Evolutionary conservation across 495 filamentous ascomycete species (phyloP).

Genomic region (Podospora australis): DNA sequence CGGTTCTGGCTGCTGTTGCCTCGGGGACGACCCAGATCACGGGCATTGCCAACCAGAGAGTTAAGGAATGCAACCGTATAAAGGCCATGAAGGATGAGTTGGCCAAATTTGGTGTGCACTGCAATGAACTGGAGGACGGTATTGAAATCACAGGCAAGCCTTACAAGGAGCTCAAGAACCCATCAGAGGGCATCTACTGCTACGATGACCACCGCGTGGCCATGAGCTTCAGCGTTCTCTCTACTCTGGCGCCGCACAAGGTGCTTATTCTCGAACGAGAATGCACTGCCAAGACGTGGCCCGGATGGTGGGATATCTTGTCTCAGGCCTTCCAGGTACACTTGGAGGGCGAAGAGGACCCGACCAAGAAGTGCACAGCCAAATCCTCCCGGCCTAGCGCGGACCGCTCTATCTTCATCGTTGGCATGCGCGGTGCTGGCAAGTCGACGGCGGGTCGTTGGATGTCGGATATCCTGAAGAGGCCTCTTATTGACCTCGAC

Average conservation of each 20-base stretch:
- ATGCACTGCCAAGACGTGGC: conserved; percentile 98
- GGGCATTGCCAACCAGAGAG: conserved; percentile 97
- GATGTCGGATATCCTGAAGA: conserved; percentile 65
- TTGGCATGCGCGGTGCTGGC: conserved; percentile 95
- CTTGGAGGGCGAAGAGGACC: conserved; percentile 64
- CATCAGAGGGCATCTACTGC: conserved; percentile 70
- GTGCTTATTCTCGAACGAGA: conserved; percentile 81
- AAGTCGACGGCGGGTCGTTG: conserved; percentile 91
- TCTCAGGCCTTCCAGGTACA: conserved; percentile 66
- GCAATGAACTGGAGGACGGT: conserved; percentile 84
- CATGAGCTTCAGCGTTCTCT: conserved; percentile 95
- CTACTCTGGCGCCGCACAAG: conserved; percentile 63
- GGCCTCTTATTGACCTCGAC: conserved; percentile 83
- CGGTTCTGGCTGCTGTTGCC: conserved; percentile 88
- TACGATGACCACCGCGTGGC: conserved; percentile 98
- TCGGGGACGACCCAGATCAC: conserved; percentile 76
- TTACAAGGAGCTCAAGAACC: conserved; percentile 51
- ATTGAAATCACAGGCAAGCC: conserved; percentile 75
- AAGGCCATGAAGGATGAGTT: conserved; percentile 93
- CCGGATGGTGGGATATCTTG: conserved; percentile 94
- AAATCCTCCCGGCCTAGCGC: conserved; percentile 32
- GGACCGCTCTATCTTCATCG: conserved; percentile 74
- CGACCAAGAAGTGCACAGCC: conserved; percentile 30
- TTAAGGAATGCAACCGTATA: conserved; percentile 98
- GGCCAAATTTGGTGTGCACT: conserved; percentile 88